Base-by-base conservation (phyloP, 2,329 filamentous ascomycete genomes). In the Talaromyces atroroseus region DNA sequence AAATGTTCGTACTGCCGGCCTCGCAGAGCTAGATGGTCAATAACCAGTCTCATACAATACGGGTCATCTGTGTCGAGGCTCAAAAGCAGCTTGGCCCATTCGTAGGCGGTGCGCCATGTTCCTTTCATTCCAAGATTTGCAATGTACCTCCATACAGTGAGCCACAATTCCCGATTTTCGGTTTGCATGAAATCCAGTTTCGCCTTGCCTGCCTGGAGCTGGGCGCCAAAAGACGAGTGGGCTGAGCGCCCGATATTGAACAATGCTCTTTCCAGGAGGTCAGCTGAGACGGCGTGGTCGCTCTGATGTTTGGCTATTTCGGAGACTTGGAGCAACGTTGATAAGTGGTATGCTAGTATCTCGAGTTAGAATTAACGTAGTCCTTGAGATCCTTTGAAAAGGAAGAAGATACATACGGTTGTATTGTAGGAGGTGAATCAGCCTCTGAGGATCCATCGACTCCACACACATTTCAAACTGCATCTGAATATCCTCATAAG, bases 201-300 rank as follows among this genome's bases (percentile, higher is more conserved):
- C 5, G 90, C 92, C 62, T 85, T 85, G 34, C 94, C 94, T 66
- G 86, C 82, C 54, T 88, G 82, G 5, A 99, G 73, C 60, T 87
- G 86, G 56, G 83, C 83, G 7, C 86, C 80, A 69, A 97, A 99
- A 0, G 88, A 84, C 8, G 90, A 92, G 58, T 94, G 86, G 0
- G 90, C 85, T 3, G 91, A 89, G 38, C 92, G 84, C n/a, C 92
- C 94, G 68, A 97, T 92, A 0, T 89, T 89, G 74, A 96, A 97
- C 5, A 99, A 80, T 0, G 92, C 92, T 47, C 94, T 83, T 74
- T 97, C 92, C 54, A 95, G 84, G 1, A 97, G 81, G 65, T 97
- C 92, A 3, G 90, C 87, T 0, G 92, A 86, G 3, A 94, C 82
- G 1, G 92, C 84, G 69, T 91, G 87, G 67, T 97, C 94, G 53